Conservation (phyloP, 2,329 filamentous ascomycete genomes). For the Cladosporium sphaerospermum region DNA sequence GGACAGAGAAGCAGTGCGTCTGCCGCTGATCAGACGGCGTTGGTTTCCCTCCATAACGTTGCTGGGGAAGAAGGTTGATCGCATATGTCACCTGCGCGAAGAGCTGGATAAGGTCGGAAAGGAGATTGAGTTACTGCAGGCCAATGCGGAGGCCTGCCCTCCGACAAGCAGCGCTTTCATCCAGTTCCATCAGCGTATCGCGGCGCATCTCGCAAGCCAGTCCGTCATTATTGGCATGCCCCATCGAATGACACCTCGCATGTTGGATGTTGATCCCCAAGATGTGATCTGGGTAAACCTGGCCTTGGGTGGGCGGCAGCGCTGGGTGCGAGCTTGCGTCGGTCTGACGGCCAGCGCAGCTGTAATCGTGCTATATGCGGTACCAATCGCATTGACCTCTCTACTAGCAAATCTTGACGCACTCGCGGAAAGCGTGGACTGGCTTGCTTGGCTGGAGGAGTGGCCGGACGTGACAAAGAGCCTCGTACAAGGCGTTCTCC, state of each 20-base stretch:
- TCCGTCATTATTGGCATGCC: conserved; percentile 84
- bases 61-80: conserved; percentile 85
- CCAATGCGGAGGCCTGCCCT: conserved; percentile 76
- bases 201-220: conserved; percentile 96
- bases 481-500: conserved; percentile 78
- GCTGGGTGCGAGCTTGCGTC: conserved; percentile 64
- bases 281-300: conserved; percentile 98
- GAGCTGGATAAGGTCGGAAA: conserved; percentile 81
- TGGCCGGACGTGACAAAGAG: conserved; percentile 57
- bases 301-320: conserved; percentile 90
- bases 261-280: conserved; percentile 83
- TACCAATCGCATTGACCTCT: conserved; percentile 84
- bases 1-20: too few species aligned
- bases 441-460: conserved; percentile 62
- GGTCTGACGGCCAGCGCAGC: conserved; percentile 61
- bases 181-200: conserved; percentile 95
- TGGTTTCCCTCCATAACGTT: conserved; percentile 42
- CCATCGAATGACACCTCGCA: conserved; percentile 83
- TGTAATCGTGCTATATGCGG: conserved; percentile 82
- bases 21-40: too few species aligned
- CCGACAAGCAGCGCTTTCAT: conserved; percentile 96
- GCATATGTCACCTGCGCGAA: conserved; percentile 82
- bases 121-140: conserved; percentile 87
- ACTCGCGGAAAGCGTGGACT: conserved; percentile 59
- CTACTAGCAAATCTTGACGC: conserved; percentile 70